phyloP scores from a whole-genome alignment of 2,329 filamentous ascomycete species.

The Aspergillus sp. region DNA sequence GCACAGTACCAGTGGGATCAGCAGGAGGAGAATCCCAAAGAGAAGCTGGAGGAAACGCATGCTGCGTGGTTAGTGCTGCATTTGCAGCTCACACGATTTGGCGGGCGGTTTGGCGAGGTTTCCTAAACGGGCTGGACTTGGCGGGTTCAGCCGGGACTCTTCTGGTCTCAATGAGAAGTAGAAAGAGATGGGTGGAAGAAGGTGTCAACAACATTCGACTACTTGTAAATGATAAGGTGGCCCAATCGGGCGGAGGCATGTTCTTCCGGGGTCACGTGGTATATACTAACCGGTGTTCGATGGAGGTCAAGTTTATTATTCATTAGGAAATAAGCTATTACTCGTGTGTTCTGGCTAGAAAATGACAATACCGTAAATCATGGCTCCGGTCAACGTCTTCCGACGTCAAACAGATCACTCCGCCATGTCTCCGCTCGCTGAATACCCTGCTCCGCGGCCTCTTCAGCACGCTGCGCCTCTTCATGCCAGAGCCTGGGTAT shows the following conservation, averaged over 20 bases:
- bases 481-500: conserved; percentile 84
- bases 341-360: no score
- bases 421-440: conserved; percentile 55
- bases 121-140: no score
- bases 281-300: no score
- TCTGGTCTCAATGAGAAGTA: not conserved
- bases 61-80: conserved; percentile 8
- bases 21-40: conserved; percentile 24
- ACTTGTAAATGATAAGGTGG: no score
- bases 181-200: no score
- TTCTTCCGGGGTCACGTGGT: no score
- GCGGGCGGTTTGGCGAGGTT: no score
- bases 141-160: no score
- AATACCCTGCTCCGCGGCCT: conserved; percentile 62
- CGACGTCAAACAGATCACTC: conserved; percentile 67
- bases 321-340: no score
- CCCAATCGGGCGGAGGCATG: no score
- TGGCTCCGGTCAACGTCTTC: conserved; percentile 8
- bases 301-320: conserved; percentile 1
- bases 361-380: no score
- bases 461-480: conserved; percentile 59
- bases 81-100: conserved; percentile 8
- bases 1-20: conserved; percentile 31
- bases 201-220: no score
- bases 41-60: conserved; percentile 29